A percentile compares a stretch with the other conserved stretches of the same genome.
Evolutionary conservation across 495 filamentous ascomycete species (phyloP).

Genomic region (Penicillium egyptiacum): DNA sequence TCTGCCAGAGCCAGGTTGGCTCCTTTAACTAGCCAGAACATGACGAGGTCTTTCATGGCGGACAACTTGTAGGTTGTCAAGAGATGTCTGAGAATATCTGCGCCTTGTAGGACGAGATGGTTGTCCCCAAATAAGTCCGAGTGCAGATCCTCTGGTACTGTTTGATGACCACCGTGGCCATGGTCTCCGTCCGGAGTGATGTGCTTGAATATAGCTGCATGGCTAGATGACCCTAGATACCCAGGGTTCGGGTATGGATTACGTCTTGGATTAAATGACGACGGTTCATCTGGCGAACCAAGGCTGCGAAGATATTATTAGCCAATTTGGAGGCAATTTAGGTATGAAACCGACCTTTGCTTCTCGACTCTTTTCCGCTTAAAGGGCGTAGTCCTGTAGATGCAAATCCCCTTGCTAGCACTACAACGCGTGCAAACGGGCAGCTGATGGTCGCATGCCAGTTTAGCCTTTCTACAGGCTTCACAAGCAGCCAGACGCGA

Average conservation of each 20-base stretch:
- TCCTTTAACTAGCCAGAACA: conserved; percentile 37
- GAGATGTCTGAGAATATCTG: conserved; percentile 30
- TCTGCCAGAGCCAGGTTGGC: conserved; percentile 38
- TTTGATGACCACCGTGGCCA: conserved; percentile 4
- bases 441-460: conserved; percentile 43
- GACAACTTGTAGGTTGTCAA: conserved; percentile 25
- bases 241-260: conserved; percentile 46
- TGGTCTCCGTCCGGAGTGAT: conserved; percentile 30
- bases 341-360: conserved; percentile 17
- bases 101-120: conserved; percentile 27
- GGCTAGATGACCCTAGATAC: conserved; percentile 45
- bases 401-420: conserved; percentile 30
- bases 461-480: conserved; percentile 42
- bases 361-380: conserved; percentile 32
- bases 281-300: conserved; percentile 24
- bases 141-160: conserved; percentile 11
- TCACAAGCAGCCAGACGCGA: conserved; percentile 38
- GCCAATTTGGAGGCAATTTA: background rate
- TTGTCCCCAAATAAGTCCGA: conserved; percentile 26
- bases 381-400: conserved; percentile 44
- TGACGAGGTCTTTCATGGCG: conserved; percentile 33
- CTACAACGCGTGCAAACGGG: conserved; percentile 43
- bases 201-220: conserved; percentile 44
- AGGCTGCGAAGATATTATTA: conserved; percentile 7
- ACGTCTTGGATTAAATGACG: conserved; percentile 27